These are phyloP conservation scores for Ascochyta rabiei DNA, from an alignment of 2,329 filamentous ascomycete genomes.

Conservation along the genomic window DNA sequence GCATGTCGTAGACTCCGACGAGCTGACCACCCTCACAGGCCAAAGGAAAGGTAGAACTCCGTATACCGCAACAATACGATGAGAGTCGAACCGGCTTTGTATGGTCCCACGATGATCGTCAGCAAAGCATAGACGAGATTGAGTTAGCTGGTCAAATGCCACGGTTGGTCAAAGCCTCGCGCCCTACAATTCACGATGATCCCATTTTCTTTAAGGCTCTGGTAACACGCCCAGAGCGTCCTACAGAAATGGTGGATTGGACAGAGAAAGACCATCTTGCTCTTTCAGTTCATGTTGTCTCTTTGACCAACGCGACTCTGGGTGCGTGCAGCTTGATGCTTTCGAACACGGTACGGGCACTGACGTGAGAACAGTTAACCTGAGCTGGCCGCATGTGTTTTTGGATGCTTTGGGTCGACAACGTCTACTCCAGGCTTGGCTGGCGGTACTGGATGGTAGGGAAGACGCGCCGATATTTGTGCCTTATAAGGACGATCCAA, in stretches of 20 bases:
- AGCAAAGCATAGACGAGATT: not conserved
- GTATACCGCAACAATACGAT: not conserved
- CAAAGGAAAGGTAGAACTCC: not conserved
- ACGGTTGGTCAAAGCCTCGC: no score
- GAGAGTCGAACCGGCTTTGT: not conserved
- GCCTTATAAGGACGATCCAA: slow-evolving; percentile 29
- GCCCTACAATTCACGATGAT: not conserved
- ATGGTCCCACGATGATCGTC: not conserved
- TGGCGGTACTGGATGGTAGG: no score
- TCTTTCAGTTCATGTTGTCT: not conserved
- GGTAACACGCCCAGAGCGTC: not conserved
- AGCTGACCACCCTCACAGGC: not conserved
- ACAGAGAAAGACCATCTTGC: not conserved
- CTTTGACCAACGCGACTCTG: slow-evolving; percentile 32
- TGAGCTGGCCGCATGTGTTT: no score
- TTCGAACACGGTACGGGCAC: no score
- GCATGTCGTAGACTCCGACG: not conserved
- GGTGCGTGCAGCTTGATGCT: no score
- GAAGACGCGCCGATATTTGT: not conserved
- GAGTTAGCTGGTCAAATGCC: not conserved
- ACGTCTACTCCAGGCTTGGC: no score
- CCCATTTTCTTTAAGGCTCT: not conserved
- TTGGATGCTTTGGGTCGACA: no score
- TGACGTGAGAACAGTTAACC: no score
- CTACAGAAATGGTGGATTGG: not conserved